phyloP scores from a whole-genome alignment of 2,329 filamentous ascomycete genomes.

The Botrytis elliptica region DNA sequence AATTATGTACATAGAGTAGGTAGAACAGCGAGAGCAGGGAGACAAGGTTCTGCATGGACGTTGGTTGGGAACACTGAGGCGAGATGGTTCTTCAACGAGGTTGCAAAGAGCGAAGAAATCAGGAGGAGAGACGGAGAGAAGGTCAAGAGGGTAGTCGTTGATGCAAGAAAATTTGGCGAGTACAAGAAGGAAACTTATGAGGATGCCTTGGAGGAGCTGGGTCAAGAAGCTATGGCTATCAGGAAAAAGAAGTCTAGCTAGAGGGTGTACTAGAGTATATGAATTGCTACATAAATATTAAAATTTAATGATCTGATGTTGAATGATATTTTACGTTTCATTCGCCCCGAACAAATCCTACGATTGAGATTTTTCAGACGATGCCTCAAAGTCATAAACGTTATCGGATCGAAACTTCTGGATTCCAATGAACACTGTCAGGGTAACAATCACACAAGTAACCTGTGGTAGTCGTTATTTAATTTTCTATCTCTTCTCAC shows the following conservation, averaged over 20 bases:
- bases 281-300: not conserved
- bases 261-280: not conserved
- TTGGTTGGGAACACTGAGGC: conserved; percentile 78
- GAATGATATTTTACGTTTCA: not conserved
- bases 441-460: no score
- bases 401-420: not conserved
- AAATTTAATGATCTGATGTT: not conserved
- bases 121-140: conserved; percentile 44
- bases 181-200: conserved; percentile 46
- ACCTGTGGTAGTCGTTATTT: no score
- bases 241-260: conserved; percentile 5
- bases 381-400: not conserved
- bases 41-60: conserved; percentile 78
- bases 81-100: conserved; percentile 83
- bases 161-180: conserved; percentile 43
- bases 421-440: no score
- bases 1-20: conserved; percentile 92
- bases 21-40: conserved; percentile 80
- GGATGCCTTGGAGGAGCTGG: conserved; percentile 48
- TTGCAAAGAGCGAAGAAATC: conserved; percentile 59
- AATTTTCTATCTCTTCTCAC: no score
- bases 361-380: not conserved
- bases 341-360: not conserved
- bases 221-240: conserved; percentile 23
- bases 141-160: conserved; percentile 46